Evolutionary conservation across 129 eudicot genomes (phyloP), one percentile per base, ranked within the genome.

Genomic region (Silybum marianum): DNA sequence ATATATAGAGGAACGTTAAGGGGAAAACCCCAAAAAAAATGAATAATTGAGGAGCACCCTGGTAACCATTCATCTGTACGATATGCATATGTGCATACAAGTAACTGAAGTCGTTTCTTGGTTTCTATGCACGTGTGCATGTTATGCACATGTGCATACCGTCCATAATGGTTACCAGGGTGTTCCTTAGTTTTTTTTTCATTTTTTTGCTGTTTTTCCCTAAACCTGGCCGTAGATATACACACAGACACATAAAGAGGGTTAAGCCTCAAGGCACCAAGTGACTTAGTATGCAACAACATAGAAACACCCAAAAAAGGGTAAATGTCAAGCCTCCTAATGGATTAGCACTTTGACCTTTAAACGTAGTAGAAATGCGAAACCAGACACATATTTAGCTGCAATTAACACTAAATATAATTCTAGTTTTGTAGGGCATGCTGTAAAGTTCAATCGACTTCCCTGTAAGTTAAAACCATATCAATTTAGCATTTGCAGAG

Each of bases 401-500:
- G 19, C 8, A 51, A 58, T 18, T 58, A 58, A 18, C 9, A 14
- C 23, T 58, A 58, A 54, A 28, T 16, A 58, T 18, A 58, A 58
- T n/a, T n/a, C 65, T 58, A 58, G 65, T n/a, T 58, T n/a, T 58
- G 65, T 58, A 58, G 65, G 65, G 23, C 65, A 14, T n/a, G 23
- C 9, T 48, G 60, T 13, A 48, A 48, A 48, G 13, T 13, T 48
- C n/a, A 48, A 48, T 48, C 13, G 60, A 21, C 58, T 32, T 21
- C 73, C 72, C 73, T 80, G 7, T 34, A 71, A 58, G 11, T 58
- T 16, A 28, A 78, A 32, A 32, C 18, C 36, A 2, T 3, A 71
- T 12, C 38, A 14, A 8, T 79, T 34, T 80, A 80, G 39, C 71
- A 36, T n/a, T 62, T 39, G 23, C 46, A 60, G 25, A 72, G 72